A percentile compares a stretch with the other conserved stretches of the same genome.
These are phyloP conservation scores for Phialophora expanda DNA, from an alignment of 2,329 filamentous ascomycete species.

Conservation along the genomic window DNA sequence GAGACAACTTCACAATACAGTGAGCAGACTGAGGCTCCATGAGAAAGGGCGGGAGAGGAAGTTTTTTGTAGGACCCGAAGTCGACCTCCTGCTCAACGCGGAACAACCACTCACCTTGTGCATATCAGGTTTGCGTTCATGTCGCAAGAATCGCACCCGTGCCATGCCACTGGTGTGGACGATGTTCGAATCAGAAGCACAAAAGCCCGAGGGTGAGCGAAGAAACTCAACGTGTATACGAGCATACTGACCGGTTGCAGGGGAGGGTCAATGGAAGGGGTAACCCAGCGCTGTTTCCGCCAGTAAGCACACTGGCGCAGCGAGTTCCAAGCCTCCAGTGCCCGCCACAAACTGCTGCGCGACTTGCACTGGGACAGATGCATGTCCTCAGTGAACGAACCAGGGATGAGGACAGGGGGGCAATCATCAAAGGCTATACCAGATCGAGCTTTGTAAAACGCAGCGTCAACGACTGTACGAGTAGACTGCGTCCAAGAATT, in stretches of 20 bases:
- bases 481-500: not conserved
- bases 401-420: too few relatives aligned
- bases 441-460: not conserved
- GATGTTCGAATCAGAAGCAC: conserved; percentile 9
- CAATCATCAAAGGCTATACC: too few relatives aligned
- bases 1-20: not conserved
- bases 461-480: not conserved
- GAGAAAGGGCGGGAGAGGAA: not conserved
- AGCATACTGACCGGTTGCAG: not conserved
- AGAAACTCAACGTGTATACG: not conserved
- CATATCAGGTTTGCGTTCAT: not conserved
- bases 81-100: not conserved
- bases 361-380: not conserved
- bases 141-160: not conserved
- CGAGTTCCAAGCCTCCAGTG: not conserved
- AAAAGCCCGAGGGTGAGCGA: not conserved
- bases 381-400: not conserved
- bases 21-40: not conserved
- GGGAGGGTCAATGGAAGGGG: not conserved
- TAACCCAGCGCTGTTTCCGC: not conserved
- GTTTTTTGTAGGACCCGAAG: not conserved
- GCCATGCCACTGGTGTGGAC: not conserved
- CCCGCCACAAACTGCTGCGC: not conserved
- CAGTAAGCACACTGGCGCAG: not conserved
- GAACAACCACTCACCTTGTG: not conserved